These are phyloP conservation scores for Drechslerella stenobrocha DNA, from an alignment of 2,329 filamentous ascomycete species.

Conservation along the genomic window DNA sequence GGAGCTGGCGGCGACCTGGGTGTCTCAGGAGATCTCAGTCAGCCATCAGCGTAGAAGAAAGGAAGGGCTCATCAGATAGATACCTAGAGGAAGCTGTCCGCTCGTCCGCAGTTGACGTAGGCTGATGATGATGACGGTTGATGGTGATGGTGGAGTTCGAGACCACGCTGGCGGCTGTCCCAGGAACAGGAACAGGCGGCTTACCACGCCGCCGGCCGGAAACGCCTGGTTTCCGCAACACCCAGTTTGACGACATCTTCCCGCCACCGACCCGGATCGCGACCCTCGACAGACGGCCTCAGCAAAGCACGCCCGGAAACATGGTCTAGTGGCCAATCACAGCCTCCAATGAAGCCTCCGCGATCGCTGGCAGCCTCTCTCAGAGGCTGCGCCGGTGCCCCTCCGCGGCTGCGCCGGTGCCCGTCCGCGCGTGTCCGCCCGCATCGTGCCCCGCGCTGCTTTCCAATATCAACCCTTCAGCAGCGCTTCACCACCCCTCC, in stretches of 20 bases:
- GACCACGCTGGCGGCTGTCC: constrained; percentile 47
- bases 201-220: too few relatives aligned
- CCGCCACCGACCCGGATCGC: too few relatives aligned
- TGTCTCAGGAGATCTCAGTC: too few relatives aligned
- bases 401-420: constrained; percentile 11
- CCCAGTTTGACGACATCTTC: too few relatives aligned
- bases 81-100: too few relatives aligned
- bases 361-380: constrained; percentile 23
- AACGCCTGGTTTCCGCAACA: too few relatives aligned
- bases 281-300: too few relatives aligned
- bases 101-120: not conserved
- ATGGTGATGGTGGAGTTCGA: constrained; percentile 8
- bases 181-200: not conserved
- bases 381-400: constrained; percentile 21
- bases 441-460: constrained; percentile 36
- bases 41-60: too few relatives aligned
- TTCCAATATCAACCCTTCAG: constrained; percentile 20
- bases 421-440: constrained; percentile 5
- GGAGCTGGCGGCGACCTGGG: too few relatives aligned
- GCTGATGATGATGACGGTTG: too few relatives aligned
- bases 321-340: constrained; percentile 22
- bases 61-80: too few relatives aligned
- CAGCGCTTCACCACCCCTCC: constrained; percentile 34
- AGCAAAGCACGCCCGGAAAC: too few relatives aligned
- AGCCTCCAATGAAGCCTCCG: constrained; percentile 35